phyloP scores from a whole-genome alignment of 768 basidiomycete species.

The Boletus reticuloceps region DNA sequence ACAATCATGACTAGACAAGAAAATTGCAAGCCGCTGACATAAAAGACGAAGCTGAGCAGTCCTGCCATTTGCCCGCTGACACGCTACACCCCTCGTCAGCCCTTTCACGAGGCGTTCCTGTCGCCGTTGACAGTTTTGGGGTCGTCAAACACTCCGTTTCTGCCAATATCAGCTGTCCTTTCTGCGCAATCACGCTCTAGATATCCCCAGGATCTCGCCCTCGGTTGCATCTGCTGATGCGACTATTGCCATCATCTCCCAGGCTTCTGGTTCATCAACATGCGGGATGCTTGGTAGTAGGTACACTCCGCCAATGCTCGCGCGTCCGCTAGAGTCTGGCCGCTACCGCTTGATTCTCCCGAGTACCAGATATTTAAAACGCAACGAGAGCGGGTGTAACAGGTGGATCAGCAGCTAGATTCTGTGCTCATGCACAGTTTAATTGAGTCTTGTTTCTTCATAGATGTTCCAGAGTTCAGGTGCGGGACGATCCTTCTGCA shows the following conservation, averaged over 20 bases:
- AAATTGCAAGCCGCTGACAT: conserved; percentile 24
- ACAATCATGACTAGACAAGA: conserved; percentile 10
- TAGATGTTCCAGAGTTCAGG: conserved; percentile 3
- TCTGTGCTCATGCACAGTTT: neutral
- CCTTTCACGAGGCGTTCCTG: conserved; percentile 20
- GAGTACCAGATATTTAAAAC: conserved; percentile 2
- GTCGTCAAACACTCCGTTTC: conserved; percentile 14
- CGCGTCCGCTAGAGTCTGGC: conserved; percentile 18
- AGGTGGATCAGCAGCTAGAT: conserved; percentile 12
- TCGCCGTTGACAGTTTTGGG: conserved; percentile 33
- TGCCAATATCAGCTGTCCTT: neutral
- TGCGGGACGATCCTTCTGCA: conserved; percentile 3
- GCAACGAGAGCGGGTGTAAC: conserved; percentile 6
- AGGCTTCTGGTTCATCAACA: conserved; percentile 9
- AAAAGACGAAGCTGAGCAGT: conserved; percentile 10
- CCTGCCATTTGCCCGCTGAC: conserved; percentile 11
- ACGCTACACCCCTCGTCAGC: conserved; percentile 4
- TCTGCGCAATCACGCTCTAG: conserved; percentile 7
- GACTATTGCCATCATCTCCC: neutral
- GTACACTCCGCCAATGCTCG: neutral
- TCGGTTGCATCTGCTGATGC: neutral
- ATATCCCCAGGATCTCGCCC: neutral
- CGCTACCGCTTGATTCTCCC: conserved; percentile 9
- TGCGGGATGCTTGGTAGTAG: neutral
- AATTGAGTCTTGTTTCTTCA: neutral